These are phyloP conservation scores for Leptographium lundbergii DNA, from an alignment of 2,329 filamentous ascomycete genomes.

Conservation along the genomic window DNA sequence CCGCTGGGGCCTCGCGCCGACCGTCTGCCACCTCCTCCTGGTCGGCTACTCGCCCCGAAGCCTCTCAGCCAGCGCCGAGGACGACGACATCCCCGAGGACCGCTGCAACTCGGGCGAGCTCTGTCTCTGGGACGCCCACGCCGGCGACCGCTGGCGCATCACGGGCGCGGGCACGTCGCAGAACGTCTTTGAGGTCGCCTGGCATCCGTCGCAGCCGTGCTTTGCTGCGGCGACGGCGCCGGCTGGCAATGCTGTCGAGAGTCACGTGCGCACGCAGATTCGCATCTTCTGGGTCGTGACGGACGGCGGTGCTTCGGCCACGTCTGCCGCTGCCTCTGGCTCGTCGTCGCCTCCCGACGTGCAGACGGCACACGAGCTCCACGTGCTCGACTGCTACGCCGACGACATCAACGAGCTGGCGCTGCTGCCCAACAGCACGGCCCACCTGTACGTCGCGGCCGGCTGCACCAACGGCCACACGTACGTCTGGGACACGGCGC, in stretches of 20 bases:
- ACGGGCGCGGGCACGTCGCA: slow-evolving; percentile 34
- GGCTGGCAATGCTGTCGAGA: slow-evolving; percentile 29
- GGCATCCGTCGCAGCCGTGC: slow-evolving; percentile 41
- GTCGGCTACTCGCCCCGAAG: slow-evolving; percentile 52
- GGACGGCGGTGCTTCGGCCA: not conserved
- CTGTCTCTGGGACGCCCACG: slow-evolving; percentile 42
- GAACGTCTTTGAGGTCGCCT: slow-evolving; percentile 52
- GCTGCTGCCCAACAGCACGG: slow-evolving; percentile 39
- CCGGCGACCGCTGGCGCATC: slow-evolving; percentile 31
- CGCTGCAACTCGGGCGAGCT: slow-evolving; percentile 46
- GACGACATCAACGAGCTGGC: slow-evolving; percentile 51
- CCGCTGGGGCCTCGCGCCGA: slow-evolving; percentile 40
- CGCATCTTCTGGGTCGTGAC: slow-evolving; percentile 33
- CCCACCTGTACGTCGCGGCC: slow-evolving; percentile 43
- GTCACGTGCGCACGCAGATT: slow-evolving; percentile 40
- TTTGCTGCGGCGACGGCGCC: slow-evolving; percentile 49
- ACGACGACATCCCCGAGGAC: slow-evolving; percentile 45
- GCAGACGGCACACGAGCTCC: slow-evolving; percentile 30
- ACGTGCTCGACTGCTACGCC: slow-evolving; percentile 45
- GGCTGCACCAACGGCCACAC: slow-evolving; percentile 49
- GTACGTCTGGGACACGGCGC: slow-evolving; percentile 50
- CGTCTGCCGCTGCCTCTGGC: not conserved
- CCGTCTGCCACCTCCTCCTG: slow-evolving; percentile 38
- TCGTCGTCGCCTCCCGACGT: not conserved
- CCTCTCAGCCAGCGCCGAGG: slow-evolving; percentile 28